Conservation (phyloP, 352 stramenopile species). For the Pythium guiyangense region DNA sequence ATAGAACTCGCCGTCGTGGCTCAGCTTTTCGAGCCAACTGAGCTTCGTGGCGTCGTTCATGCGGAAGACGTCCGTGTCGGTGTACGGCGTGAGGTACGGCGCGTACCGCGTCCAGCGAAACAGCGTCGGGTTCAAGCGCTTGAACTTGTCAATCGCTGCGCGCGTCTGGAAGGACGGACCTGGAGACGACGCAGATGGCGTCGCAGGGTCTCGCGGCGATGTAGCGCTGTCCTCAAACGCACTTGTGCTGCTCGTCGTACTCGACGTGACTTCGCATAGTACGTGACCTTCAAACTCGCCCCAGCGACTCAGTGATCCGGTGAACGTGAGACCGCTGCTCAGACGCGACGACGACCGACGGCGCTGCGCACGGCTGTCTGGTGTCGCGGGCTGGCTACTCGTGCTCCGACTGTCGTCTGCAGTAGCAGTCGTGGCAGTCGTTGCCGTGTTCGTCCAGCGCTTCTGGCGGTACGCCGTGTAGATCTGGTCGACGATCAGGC, state of each 20-base stretch:
- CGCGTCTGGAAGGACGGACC: constrained; percentile 3
- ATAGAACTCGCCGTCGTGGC: constrained; percentile 70
- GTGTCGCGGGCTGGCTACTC: not conserved
- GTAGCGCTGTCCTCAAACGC: not conserved
- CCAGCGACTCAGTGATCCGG: constrained; percentile 47
- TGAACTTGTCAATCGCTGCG: constrained; percentile 35
- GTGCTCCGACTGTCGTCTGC: not conserved
- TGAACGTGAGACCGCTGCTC: constrained; percentile 52
- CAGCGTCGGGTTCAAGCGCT: constrained; percentile 47
- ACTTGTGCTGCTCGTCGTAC: constrained; percentile 14
- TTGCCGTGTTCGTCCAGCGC: constrained; percentile 34
- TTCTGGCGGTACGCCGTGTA: constrained; percentile 46
- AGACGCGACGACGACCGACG: constrained; percentile 36
- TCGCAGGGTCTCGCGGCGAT: no score
- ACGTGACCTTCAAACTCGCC: constrained; percentile 45
- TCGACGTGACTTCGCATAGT: constrained; percentile 23
- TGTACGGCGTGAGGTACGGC: constrained; percentile 47
- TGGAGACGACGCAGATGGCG: no score
- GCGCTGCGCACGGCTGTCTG: constrained; percentile 9
- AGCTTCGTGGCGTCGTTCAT: constrained; percentile 33
- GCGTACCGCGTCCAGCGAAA: constrained; percentile 56
- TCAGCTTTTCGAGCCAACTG: constrained; percentile 48
- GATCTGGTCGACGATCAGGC: constrained; percentile 47
- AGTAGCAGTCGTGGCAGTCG: not conserved
- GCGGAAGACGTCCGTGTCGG: constrained; percentile 56